Evolutionary conservation across 345 rosid genomes (phyloP), one percentile per base, ranked within the genome.

Genomic region (Populus davidiana): DNA sequence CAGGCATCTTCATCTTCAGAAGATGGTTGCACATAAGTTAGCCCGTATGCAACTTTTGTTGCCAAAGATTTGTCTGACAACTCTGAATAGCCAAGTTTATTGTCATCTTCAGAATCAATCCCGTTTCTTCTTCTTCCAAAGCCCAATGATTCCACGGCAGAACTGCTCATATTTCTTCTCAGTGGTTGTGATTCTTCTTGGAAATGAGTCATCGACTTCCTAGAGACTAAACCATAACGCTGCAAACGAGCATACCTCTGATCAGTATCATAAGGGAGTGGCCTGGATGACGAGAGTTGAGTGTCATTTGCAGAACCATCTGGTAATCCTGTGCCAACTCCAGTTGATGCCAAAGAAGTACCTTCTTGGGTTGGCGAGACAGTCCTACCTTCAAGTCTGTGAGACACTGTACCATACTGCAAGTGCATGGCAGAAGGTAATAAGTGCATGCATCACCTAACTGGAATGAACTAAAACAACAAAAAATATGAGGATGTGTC

Each of bases 161-260:
- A 85, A 81, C 86, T 77, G 76, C 85, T 91, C 61, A 72, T 56
- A 71, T 72, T 89, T 81, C 91, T 89, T 82, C 89, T 85, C 72
- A 87, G 68, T 4, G 89, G 85, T 70, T 84, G 88, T 9, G 86
- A 56, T 78, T 90, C 94, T 71, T 90, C 90, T 70, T 87, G 94
- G 77, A 87, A 87, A 77, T 90, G 90, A 73, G 85, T 77, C 41
- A 77, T 75, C 0, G 87, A 82, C 85, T 90, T 90, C 82, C 92
- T 83, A 62, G 92, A 89, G 72, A 91, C 90, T 82, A 91, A 82
- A 59, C 92, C 92, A 83, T 89, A 91, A 44, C 88, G 92, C 82
- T 86, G 91, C 77, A 88, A 72, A 31, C 83, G 87, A 35, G 87
- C 64, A 80, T 86, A 91, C 79, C 92, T 87, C 80, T 85, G 87